These are phyloP conservation scores for Saccharomyces hybrid DNA, from an alignment of 1,139 yeast species.

Conservation along the genomic window DNA sequence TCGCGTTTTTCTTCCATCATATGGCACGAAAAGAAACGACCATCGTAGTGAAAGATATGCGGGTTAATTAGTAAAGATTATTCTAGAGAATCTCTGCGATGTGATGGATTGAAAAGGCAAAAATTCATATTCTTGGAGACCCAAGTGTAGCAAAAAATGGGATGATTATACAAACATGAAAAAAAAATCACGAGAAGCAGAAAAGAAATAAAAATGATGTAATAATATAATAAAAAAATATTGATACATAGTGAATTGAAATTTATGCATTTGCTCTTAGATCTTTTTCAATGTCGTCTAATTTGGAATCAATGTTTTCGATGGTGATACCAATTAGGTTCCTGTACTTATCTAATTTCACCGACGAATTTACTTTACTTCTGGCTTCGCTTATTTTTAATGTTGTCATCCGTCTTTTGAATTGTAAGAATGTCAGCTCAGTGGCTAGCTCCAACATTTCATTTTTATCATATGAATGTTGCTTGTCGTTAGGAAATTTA, in stretches of 20 bases:
- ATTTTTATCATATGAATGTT: not conserved
- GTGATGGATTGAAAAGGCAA: too few species aligned
- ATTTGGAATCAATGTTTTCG: constrained; percentile 71
- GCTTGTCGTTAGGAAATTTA: not conserved
- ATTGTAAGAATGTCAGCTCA: constrained; percentile 48
- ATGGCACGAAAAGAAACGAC: not conserved
- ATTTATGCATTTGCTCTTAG: constrained; percentile 16
- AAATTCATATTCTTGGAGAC: too few species aligned
- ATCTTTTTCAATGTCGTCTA: constrained; percentile 48
- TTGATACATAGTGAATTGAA: not conserved
- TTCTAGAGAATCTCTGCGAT: too few species aligned
- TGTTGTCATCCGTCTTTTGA: constrained; percentile 42
- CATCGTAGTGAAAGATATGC: not conserved
- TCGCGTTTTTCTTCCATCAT: constrained; percentile 11
- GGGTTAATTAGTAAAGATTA: not conserved
- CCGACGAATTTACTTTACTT: constrained; percentile 29
- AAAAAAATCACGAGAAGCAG: not conserved
- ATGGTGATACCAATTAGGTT: constrained; percentile 68
- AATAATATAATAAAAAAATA: not conserved
- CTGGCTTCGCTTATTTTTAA: constrained; percentile 36
- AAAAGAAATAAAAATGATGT: not conserved
- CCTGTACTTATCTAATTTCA: constrained; percentile 72
- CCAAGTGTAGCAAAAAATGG: not conserved
- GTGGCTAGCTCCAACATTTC: constrained; percentile 29
- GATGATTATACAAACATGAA: not conserved